These are phyloP conservation scores for Ophiostoma sp. DNA, from an alignment of 2,329 filamentous ascomycete genomes.

Conservation along the genomic window DNA sequence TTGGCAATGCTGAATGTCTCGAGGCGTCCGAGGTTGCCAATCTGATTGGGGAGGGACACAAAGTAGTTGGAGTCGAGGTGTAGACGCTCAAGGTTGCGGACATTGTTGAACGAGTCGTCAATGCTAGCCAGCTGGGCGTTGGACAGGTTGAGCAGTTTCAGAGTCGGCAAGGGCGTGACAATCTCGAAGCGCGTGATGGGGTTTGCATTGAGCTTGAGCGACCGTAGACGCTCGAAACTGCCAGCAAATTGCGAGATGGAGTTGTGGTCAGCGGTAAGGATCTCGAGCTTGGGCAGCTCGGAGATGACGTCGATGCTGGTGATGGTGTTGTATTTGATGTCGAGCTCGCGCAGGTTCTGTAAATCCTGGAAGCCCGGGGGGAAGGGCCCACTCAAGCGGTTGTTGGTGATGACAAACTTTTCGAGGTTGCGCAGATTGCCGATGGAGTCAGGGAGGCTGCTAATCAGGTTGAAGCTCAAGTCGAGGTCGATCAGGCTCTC, in stretches of 20 bases:
- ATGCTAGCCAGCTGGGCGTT: conserved; percentile 87
- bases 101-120: conserved; percentile 80
- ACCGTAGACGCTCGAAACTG: conserved; percentile 76
- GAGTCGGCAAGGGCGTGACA: conserved; percentile 65
- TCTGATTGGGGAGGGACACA: conserved; percentile 76
- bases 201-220: conserved; percentile 87
- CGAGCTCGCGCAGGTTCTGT: conserved; percentile 76
- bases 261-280: conserved; percentile 87
- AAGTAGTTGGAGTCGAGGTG: conserved; percentile 95
- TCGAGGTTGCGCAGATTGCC: conserved; percentile 75
- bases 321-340: conserved; percentile 89
- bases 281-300: conserved; percentile 77
- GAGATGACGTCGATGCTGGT: conserved; percentile 83
- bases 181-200: conserved; percentile 93
- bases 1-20: conserved; percentile 93
- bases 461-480: conserved; percentile 92
- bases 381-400: conserved; percentile 71
- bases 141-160: conserved; percentile 83
- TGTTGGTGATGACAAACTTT: conserved; percentile 92
- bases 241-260: conserved; percentile 83
- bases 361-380: conserved; percentile 69
- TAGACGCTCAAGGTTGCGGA: conserved; percentile 80
- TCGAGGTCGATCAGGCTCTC: conserved; percentile 85
- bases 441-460: conserved; percentile 68
- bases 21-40: conserved; percentile 74